A percentile compares a stretch with the other conserved stretches of the same genome.
Conservation (phyloP, 2,329 filamentous ascomycete genomes). For the Fusarium haematococcum region DNA sequence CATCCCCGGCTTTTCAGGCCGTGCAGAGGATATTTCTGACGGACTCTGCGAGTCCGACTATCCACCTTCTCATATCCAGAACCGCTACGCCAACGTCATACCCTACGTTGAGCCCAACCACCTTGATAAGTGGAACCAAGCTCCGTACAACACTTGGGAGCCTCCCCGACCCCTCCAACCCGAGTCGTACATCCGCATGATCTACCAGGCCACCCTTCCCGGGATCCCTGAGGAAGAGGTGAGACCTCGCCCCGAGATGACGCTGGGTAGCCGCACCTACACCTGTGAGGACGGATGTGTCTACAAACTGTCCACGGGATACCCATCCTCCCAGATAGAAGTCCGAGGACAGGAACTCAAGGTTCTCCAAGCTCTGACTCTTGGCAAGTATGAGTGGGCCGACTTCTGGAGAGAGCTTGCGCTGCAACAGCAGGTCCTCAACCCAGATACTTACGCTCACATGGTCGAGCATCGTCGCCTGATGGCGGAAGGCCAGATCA, state of each 20-base stretch:
- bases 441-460: neutral
- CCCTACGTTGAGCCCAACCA: neutral
- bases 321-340: neutral
- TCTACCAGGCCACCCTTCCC: neutral
- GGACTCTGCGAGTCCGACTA: neutral
- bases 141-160: slow-evolving; percentile 5
- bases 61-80: neutral
- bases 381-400: neutral
- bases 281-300: neutral
- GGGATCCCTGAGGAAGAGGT: neutral
- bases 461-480: neutral
- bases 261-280: neutral
- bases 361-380: neutral
- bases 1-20: neutral
- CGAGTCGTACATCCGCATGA: too few species aligned
- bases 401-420: neutral
- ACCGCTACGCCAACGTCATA: neutral
- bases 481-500: neutral
- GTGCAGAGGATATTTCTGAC: neutral
- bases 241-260: too few species aligned
- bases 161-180: too few species aligned
- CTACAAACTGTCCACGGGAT: neutral
- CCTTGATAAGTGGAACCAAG: neutral
- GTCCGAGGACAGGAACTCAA: neutral
- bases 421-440: neutral